Percentiles rank a stretch among this genome's conserved stretches.
Evolutionary conservation across 2,329 filamentous ascomycete species (phyloP).

Genomic region (Whalleya microplaca): DNA sequence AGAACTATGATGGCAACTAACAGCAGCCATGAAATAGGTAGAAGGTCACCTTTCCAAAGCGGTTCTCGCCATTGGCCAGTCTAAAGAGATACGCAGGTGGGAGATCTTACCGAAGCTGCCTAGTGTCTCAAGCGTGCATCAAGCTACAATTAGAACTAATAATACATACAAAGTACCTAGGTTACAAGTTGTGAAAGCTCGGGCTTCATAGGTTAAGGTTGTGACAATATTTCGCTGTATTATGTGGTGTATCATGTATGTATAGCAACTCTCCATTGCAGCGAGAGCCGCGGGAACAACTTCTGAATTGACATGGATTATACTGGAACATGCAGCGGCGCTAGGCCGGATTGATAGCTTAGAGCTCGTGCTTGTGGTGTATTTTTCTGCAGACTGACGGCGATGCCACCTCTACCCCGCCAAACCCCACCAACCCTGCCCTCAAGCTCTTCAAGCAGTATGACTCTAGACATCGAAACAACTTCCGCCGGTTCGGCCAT

Average conservation of each 20-base stretch:
- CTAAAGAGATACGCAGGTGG: constrained; percentile 8
- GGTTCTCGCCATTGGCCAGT: constrained; percentile 21
- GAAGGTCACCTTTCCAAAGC: neutral
- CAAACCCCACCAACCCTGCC: constrained; percentile 10
- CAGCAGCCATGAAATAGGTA: neutral
- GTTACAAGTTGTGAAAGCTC: neutral
- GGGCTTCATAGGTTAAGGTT: constrained; percentile 1
- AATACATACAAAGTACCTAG: too few species aligned
- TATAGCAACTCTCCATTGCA: constrained; percentile 14
- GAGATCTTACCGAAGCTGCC: constrained; percentile 1
- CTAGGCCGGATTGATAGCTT: constrained; percentile 18
- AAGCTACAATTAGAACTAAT: too few species aligned
- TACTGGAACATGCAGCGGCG: neutral
- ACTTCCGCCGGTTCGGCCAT: neutral
- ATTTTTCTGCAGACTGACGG: constrained; percentile 17
- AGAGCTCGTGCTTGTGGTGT: constrained; percentile 22
- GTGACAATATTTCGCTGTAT: constrained; percentile 2
- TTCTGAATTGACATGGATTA: constrained; percentile 16
- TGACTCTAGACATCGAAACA: too few species aligned
- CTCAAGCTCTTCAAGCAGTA: neutral
- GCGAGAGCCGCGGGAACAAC: constrained; percentile 13
- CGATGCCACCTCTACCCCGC: constrained; percentile 1
- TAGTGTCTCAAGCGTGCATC: constrained; percentile 7
- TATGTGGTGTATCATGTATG: too few species aligned
- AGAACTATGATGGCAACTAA: neutral